These are phyloP conservation scores for Mycena indigotica DNA, from an alignment of 768 basidiomycete species.

Conservation along the genomic window DNA sequence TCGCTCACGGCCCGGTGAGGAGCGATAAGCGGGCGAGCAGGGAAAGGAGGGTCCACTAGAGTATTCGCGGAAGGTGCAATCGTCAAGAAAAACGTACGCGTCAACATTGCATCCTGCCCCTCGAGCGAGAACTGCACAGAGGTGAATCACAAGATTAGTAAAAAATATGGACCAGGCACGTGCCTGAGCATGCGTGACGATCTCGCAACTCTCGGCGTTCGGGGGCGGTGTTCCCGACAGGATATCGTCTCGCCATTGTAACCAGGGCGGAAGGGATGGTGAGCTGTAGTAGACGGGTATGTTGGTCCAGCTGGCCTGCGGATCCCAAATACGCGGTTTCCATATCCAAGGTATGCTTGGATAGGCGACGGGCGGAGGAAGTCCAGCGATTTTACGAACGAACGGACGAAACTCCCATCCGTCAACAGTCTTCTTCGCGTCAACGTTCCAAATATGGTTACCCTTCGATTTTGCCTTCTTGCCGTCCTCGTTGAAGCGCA, in stretches of 20 bases:
- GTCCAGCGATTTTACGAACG: slow-evolving; percentile 82
- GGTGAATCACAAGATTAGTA: too few relatives aligned
- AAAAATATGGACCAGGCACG: too few relatives aligned
- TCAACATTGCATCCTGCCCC: slow-evolving; percentile 69
- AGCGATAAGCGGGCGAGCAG: slow-evolving; percentile 11
- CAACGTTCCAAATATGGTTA: slow-evolving; percentile 99
- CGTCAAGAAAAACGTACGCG: slow-evolving; percentile 67
- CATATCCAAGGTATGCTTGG: slow-evolving; percentile 82
- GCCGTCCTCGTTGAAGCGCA: slow-evolving; percentile 97
- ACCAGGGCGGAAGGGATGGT: slow-evolving; percentile 82
- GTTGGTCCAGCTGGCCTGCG: slow-evolving; percentile 83
- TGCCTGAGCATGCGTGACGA: slow-evolving; percentile 78
- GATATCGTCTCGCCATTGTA: slow-evolving; percentile 83
- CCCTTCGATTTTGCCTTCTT: slow-evolving; percentile 99
- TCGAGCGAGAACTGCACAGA: slow-evolving; percentile 66
- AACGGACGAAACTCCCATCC: slow-evolving; percentile 91
- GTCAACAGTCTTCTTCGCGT: slow-evolving; percentile 81
- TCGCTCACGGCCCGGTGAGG: slow-evolving; percentile 19
- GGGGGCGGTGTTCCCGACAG: slow-evolving; percentile 79
- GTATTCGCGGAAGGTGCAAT: slow-evolving; percentile 62
- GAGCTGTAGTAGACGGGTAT: slow-evolving; percentile 80
- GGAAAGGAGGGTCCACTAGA: slow-evolving; percentile 29
- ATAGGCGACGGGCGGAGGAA: slow-evolving; percentile 80
- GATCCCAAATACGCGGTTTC: slow-evolving; percentile 96
- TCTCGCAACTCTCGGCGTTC: slow-evolving; percentile 73